Conservation (phyloP, 1,139 yeast genomes). For the Suhomyces bolitotheri region DNA sequence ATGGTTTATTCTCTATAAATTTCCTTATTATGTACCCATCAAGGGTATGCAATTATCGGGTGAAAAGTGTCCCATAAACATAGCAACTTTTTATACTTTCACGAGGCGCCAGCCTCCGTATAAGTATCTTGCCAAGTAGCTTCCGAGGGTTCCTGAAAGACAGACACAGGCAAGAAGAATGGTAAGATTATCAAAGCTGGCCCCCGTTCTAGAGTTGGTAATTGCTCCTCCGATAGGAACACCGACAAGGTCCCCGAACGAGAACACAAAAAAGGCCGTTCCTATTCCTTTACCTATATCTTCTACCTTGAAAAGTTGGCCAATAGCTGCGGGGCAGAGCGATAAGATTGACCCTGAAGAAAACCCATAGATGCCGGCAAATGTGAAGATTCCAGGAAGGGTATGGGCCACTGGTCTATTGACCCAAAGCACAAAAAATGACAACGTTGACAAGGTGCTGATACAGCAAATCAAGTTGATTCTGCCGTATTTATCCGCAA, state of each 20-base stretch:
- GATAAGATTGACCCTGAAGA: conserved; percentile 34
- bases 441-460: conserved; percentile 21
- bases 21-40: too few relatives aligned
- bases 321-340: conserved; percentile 32
- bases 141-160: conserved; percentile 27
- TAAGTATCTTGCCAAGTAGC: conserved; percentile 26
- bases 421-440: conserved; percentile 30
- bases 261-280: conserved; percentile 35
- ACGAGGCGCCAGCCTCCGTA: conserved; percentile 24
- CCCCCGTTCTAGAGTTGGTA: conserved; percentile 20
- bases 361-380: conserved; percentile 31
- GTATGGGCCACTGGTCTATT: conserved; percentile 30
- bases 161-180: conserved; percentile 29
- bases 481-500: conserved; percentile 35
- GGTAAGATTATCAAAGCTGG: conserved; percentile 30
- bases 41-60: too few relatives aligned
- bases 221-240: conserved; percentile 42
- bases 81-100: background rate
- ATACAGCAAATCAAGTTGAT: conserved; percentile 29
- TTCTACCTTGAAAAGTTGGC: conserved; percentile 28
- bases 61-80: too few relatives aligned
- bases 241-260: conserved; percentile 36
- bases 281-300: conserved; percentile 35
- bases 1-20: too few relatives aligned
- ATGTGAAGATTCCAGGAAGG: conserved; percentile 26